Conservation (phyloP, 352 stramenopile species). For the Peronospora belbahrii region DNA sequence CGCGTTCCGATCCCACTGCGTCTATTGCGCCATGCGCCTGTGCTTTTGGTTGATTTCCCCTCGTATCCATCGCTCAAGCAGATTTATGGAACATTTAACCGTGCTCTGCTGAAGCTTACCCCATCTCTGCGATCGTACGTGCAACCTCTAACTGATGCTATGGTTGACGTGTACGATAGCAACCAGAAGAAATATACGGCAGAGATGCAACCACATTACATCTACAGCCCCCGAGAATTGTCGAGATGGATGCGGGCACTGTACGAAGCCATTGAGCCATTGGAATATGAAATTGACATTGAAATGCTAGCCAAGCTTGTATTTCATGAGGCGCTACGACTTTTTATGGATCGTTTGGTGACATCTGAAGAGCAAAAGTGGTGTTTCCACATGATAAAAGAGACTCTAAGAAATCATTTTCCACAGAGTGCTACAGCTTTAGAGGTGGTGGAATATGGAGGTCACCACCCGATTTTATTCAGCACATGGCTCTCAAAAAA, state of each 20-base stretch:
- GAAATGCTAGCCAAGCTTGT: slow-evolving; percentile 97
- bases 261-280: slow-evolving; percentile 95
- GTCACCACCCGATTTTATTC: slow-evolving; percentile 94
- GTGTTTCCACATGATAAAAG: slow-evolving; percentile 89
- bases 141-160: slow-evolving; percentile 95
- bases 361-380: slow-evolving; percentile 93
- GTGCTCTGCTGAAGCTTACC: slow-evolving; percentile 96
- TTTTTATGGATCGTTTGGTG: slow-evolving; percentile 99
- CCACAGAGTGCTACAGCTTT: slow-evolving; percentile 68
- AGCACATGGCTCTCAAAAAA: slow-evolving; percentile 97
- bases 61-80: slow-evolving; percentile 93
- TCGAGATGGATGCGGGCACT: slow-evolving; percentile 98
- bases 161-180: slow-evolving; percentile 98
- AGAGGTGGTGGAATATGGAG: slow-evolving; percentile 59
- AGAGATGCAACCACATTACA: slow-evolving; percentile 96
- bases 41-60: slow-evolving; percentile 99
- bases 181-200: slow-evolving; percentile 95
- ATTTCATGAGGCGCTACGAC: slow-evolving; percentile 96
- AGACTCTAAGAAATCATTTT: slow-evolving; percentile 76
- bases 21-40: slow-evolving; percentile 95
- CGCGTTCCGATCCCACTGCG: slow-evolving; percentile 95
- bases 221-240: slow-evolving; percentile 99
- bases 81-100: slow-evolving; percentile 99
- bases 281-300: slow-evolving; percentile 92
- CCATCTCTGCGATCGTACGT: slow-evolving; percentile 95